A percentile compares a stretch with the other conserved stretches of the same genome.
Evolutionary conservation across 192 early-diverging fungal species (phyloP).

Genomic region (Dispira simplex): DNA sequence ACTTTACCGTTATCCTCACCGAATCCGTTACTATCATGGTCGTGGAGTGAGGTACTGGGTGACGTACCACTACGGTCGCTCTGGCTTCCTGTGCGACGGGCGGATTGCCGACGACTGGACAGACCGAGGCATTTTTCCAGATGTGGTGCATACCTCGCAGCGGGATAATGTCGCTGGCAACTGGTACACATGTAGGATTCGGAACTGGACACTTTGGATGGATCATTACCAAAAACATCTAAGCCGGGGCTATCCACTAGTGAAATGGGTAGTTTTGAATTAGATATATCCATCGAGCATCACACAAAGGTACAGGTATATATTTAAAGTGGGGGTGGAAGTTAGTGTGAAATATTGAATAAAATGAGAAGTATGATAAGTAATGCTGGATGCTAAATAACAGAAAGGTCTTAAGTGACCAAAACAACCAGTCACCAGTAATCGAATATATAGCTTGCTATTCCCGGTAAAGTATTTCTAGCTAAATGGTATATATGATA

Average conservation of each 20-base stretch:
- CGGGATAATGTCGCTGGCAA: conserved; percentile 61
- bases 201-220: conserved; percentile 6
- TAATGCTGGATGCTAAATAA: neutral
- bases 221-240: conserved; percentile 4
- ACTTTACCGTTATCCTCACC: neutral
- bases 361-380: neutral
- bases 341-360: neutral
- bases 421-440: neutral
- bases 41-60: neutral
- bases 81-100: conserved; percentile 11
- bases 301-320: too few relatives aligned
- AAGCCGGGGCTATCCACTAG: neutral
- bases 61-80: conserved; percentile 20
- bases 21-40: neutral
- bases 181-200: conserved; percentile 62
- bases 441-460: too few relatives aligned
- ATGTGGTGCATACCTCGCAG: conserved; percentile 78
- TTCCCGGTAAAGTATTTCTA: too few relatives aligned
- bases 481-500: too few relatives aligned
- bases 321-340: neutral
- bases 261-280: too few relatives aligned
- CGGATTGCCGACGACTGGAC: conserved; percentile 20
- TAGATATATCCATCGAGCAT: neutral
- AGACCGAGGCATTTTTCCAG: conserved; percentile 87
- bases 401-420: neutral